These are phyloP conservation scores for Apiotrichum sp. DNA, from an alignment of 1,284 basidiomycete species.

Conservation along the genomic window DNA sequence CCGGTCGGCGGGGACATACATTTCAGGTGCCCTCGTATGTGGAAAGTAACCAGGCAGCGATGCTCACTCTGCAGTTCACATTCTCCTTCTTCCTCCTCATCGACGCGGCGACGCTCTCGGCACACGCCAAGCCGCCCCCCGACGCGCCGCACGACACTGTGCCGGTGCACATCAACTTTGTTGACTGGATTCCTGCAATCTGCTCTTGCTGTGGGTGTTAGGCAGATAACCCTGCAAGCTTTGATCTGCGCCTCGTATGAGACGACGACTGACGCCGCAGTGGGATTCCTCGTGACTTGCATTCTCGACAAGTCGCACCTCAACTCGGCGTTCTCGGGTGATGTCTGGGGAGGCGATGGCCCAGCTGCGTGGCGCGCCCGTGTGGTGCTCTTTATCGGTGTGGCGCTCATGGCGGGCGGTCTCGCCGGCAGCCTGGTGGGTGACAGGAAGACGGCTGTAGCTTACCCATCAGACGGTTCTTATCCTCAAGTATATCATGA, in stretches of 20 bases:
- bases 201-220: conserved; percentile 61
- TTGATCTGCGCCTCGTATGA: no score
- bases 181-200: conserved; percentile 93
- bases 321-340: conserved; percentile 66
- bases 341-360: conserved; percentile 54
- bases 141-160: conserved; percentile 63
- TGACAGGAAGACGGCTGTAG: background rate
- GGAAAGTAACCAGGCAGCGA: background rate
- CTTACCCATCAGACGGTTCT: conserved; percentile 63
- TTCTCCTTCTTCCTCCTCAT: conserved; percentile 93
- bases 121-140: conserved; percentile 66
- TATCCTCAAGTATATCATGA: conserved; percentile 84
- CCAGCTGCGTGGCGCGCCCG: conserved; percentile 84
- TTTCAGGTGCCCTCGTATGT: conserved; percentile 81
- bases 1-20: conserved; percentile 79
- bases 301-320: conserved; percentile 92
- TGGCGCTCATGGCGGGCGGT: conserved; percentile 93
- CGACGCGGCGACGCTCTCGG: conserved; percentile 84
- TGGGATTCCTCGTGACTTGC: conserved; percentile 90
- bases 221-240: no score
- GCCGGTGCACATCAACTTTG: conserved; percentile 79
- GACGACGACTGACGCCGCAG: conserved; percentile 20
- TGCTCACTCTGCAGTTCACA: conserved; percentile 60
- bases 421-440: conserved; percentile 85
- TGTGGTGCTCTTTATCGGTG: conserved; percentile 86